Base-by-base conservation (phyloP, 768 basidiomycete genomes). In the Hericium rajendrae region DNA sequence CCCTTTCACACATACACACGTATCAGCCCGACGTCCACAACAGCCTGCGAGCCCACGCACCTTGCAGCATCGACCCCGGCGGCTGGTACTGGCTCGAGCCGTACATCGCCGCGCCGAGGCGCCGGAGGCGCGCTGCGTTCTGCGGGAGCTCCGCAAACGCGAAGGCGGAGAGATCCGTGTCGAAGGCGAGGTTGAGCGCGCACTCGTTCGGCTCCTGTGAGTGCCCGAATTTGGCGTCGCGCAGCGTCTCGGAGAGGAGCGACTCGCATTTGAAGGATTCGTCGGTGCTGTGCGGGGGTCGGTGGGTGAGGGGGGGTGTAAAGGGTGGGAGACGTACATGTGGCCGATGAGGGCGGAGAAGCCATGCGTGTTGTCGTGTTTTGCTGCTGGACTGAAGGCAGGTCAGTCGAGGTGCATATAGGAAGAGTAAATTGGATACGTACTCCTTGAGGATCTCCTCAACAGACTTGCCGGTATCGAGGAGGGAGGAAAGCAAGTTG, bases 381-480 rank as follows among this genome's bases (percentile, higher is more conserved):
- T 68, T 41, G 57, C 50, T n/a, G 48, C 51, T 12, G 59, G 58
- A 40, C 57, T 61, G 28, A 43, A 18, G 9, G 9, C 38, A n/a
- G 3, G 51, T 18, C n/a, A n/a, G 40, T 20, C 4, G 18, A 48
- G 46, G 11, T 48, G 24, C 39, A 18, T 2, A n/a, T 2, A 22
- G 10, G 6, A 13, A 26, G 58, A 58, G 38, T 12, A 16, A 6
- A 2, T 16, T 3, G 12, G 15, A 52, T 16, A 28, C 41, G 16
- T 46, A 52, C 59, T 55, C 55, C 18, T 51, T 50, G 22, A 61
- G 15, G 4, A 69, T 43, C 2, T 67, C 64, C 9, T 59, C 51
- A 22, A 66, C 51, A 0, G 64, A 12, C 28, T 64, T 65, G 16
- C 67, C 64, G 0, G 65, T 65, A 51, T 70, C 69, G 20, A 71